Percentiles rank a stretch among this genome's conserved stretches.
Evolutionary conservation across 257 asterid species (phyloP).

Genomic region (Leptodermis oblonga): DNA sequence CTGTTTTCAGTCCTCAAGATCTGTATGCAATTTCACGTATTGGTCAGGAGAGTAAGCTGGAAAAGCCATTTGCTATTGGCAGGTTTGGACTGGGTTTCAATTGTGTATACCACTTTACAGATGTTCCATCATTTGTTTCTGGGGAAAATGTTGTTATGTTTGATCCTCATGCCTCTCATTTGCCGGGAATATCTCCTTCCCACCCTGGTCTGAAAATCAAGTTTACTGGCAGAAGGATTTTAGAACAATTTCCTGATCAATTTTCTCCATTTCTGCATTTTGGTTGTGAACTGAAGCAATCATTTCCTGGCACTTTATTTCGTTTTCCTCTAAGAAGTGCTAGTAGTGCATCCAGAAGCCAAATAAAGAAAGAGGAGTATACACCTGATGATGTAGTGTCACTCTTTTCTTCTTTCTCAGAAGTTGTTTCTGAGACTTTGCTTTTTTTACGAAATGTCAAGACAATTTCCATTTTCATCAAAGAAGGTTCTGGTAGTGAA

Average conservation of each 20-base stretch:
- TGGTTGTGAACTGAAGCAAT: constrained; percentile 81
- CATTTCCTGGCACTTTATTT: constrained; percentile 89
- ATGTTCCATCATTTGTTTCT: constrained; percentile 88
- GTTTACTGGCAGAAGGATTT: constrained; percentile 63
- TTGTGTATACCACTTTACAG: constrained; percentile 91
- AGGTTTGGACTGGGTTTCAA: constrained; percentile 98
- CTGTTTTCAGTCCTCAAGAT: constrained; percentile 94
- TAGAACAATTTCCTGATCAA: constrained; percentile 97
- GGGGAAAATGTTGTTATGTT: constrained; percentile 97
- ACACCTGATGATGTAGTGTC: constrained; percentile 78
- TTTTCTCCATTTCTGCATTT: constrained; percentile 92
- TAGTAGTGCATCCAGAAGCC: constrained; percentile 82
- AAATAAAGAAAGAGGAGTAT: constrained; percentile 78
- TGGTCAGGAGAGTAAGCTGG: constrained; percentile 96
- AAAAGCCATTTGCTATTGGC: constrained; percentile 96
- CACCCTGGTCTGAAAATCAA: constrained; percentile 95
- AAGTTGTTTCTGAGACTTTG: constrained; percentile 75
- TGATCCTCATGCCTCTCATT: constrained; percentile 92
- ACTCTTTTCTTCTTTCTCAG: constrained; percentile 74
- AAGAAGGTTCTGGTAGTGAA: constrained; percentile 71
- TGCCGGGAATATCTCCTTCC: constrained; percentile 94
- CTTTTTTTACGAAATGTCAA: constrained; percentile 80
- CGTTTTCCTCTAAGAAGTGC: constrained; percentile 87
- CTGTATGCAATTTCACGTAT: constrained; percentile 93
- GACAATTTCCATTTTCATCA: constrained; percentile 72